Evolutionary conservation across 192 early-diverging fungal genomes (phyloP).

Genomic region (Kappamyces sp.): DNA sequence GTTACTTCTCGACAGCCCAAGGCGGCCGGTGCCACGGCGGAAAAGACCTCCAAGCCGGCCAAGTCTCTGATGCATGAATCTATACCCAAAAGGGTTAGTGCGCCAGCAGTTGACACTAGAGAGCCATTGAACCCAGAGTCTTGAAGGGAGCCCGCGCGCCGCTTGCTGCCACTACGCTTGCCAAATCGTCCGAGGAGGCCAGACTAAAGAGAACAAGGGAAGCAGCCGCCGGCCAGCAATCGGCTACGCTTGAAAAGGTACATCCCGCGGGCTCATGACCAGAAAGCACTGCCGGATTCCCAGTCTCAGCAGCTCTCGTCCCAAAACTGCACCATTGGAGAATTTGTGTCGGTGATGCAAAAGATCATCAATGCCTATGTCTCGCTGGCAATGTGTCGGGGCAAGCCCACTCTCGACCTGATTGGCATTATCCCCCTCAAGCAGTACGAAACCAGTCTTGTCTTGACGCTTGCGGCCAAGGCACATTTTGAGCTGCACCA

Average conservation of each 20-base stretch:
- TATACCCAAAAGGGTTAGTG: background rate
- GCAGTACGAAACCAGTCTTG: slow-evolving; percentile 18
- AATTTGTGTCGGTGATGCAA: background rate
- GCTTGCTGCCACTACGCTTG: no score
- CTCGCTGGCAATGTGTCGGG: background rate
- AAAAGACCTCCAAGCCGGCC: background rate
- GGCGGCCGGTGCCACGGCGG: background rate
- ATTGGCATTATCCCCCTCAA: background rate
- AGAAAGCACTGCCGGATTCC: no score
- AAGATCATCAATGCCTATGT: slow-evolving; percentile 9
- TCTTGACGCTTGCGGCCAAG: slow-evolving; percentile 10
- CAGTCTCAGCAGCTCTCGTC: no score
- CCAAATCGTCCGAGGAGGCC: no score
- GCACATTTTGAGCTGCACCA: slow-evolving; percentile 18
- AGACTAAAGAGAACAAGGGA: no score
- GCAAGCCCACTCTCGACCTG: background rate
- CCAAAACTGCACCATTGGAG: no score
- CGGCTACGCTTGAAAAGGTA: no score
- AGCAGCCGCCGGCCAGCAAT: no score
- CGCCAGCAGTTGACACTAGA: slow-evolving; percentile 17
- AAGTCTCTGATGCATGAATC: slow-evolving; percentile 4
- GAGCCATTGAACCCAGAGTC: no score
- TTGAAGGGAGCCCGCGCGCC: no score
- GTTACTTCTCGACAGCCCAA: background rate
- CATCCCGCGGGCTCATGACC: no score